phyloP scores from a whole-genome alignment of 306 rosid species.

The Fragaria vesca region DNA sequence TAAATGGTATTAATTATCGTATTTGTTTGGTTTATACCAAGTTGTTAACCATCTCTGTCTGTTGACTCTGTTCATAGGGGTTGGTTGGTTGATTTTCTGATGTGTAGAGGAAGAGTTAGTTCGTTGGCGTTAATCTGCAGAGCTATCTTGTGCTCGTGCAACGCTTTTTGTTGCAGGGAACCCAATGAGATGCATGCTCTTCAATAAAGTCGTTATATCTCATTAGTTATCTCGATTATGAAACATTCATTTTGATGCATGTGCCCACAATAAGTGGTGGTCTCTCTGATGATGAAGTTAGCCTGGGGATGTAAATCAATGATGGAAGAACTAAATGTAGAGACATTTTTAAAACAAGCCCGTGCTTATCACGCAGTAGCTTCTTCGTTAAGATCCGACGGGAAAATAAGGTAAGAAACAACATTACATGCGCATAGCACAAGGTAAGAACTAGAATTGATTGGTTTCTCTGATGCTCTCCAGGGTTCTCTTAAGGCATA shows the following conservation, averaged over 20 bases:
- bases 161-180: conserved; percentile 96
- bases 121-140: conserved; percentile 97
- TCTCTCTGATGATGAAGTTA: too few relatives aligned
- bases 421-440: neutral
- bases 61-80: conserved; percentile 43
- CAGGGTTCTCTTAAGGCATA: conserved; percentile 87
- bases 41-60: neutral
- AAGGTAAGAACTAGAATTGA: conserved; percentile 1
- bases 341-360: conserved; percentile 91
- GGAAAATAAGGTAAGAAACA: conserved; percentile 66
- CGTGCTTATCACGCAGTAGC: conserved; percentile 82
- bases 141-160: conserved; percentile 93
- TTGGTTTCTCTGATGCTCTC: conserved; percentile 25
- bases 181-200: conserved; percentile 55
- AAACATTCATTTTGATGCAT: conserved; percentile 17
- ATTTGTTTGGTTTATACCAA: conserved; percentile 3
- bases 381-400: conserved; percentile 66
- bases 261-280: too few relatives aligned
- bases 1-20: too few relatives aligned
- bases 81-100: conserved; percentile 84
- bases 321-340: conserved; percentile 84
- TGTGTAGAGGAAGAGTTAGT: conserved; percentile 81
- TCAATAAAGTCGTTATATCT: neutral
- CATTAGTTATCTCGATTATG: conserved; percentile 22
- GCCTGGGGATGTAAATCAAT: too few relatives aligned